Base-by-base conservation (phyloP, 192 early-diverging fungal genomes). In the Coemansia sp. region DNA sequence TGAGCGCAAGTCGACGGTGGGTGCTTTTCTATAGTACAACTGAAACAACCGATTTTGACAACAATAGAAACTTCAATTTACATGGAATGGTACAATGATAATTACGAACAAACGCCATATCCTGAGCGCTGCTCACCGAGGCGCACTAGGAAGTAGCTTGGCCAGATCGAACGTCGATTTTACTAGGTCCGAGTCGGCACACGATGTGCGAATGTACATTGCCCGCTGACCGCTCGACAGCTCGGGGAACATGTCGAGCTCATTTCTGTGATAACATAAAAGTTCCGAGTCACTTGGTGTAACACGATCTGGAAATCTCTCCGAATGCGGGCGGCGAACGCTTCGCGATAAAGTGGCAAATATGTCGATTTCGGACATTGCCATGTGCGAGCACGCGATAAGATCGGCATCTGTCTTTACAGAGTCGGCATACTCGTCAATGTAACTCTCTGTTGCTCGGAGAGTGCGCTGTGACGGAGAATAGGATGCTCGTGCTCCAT, bases 81-180 rank as follows among this genome's bases (percentile, higher is more conserved):
- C 43, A 44, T 33, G 8, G 51, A 14, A 17, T 19, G 17, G n/a
- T 21, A 53, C 52, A 17, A 53, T 22, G 30, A 5, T 7, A 17
- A n/a, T 12, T 44, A 53, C 12, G 19, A 44, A 11, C 14, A 40
- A 44, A 40, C 13, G 33, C 2, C 22, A 55, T 42, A 23, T 18
- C 15, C 9, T 22, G 19, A 22, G 40, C 9, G n/a, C 40, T 47
- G 13, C 15, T 66, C 46, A 69, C 55, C 57, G 63, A 30, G 73
- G 73, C 12, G 68, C 57, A 44, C 39, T 64, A 5, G 73, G 73
- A 30, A 77, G 64, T 34, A 77, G 59, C 54, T 77, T 77, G 38
- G 61, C 73, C 0, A 77, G 68, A 34, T 77, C 73, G 50, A 77
- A 70, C 18, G 73, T 66, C 22, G 73, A 70, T 18, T 70, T 70